These are phyloP conservation scores for Aspergillus hortae DNA, from an alignment of 2,329 filamentous ascomycete species.

Conservation along the genomic window DNA sequence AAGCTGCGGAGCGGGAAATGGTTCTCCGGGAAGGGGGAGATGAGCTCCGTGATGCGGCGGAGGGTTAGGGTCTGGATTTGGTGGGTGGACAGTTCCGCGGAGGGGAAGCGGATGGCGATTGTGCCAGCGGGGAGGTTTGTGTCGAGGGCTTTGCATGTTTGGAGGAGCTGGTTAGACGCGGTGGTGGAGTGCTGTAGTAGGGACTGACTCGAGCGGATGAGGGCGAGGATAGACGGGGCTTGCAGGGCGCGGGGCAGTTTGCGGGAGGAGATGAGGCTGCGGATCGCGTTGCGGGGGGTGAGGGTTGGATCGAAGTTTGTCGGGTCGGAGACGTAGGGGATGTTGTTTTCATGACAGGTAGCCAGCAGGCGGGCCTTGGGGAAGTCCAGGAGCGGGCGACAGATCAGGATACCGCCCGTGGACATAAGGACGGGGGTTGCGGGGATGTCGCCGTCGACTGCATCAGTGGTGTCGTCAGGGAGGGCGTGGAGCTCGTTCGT, in stretches of 20 bases:
- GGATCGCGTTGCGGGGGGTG: slow-evolving; percentile 76
- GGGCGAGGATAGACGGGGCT: slow-evolving; percentile 58
- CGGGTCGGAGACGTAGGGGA: slow-evolving; percentile 78
- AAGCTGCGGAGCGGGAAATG: slow-evolving; percentile 44
- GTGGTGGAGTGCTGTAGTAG: slow-evolving; percentile 46
- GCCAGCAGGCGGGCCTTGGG: slow-evolving; percentile 63
- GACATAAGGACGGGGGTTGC: slow-evolving; percentile 18
- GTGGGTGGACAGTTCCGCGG: neutral
- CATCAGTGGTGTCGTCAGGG: neutral
- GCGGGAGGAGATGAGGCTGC: slow-evolving; percentile 59
- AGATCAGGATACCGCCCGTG: slow-evolving; percentile 34
- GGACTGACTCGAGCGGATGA: slow-evolving; percentile 54
- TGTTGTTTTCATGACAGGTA: slow-evolving; percentile 64
- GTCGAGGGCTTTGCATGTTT: slow-evolving; percentile 25
- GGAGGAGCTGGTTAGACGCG: slow-evolving; percentile 55
- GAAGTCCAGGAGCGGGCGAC: slow-evolving; percentile 44
- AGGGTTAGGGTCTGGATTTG: slow-evolving; percentile 44
- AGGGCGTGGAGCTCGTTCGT: neutral
- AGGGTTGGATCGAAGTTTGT: slow-evolving; percentile 77
- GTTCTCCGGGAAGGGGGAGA: slow-evolving; percentile 44
- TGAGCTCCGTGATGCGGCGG: slow-evolving; percentile 46
- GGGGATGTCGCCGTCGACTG: neutral
- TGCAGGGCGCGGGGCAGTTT: slow-evolving; percentile 67
- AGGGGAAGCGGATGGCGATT: slow-evolving; percentile 28
- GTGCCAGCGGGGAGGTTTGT: slow-evolving; percentile 34